phyloP scores from a whole-genome alignment of 495 filamentous ascomycete genomes.

The Xylaria nigripes region DNA sequence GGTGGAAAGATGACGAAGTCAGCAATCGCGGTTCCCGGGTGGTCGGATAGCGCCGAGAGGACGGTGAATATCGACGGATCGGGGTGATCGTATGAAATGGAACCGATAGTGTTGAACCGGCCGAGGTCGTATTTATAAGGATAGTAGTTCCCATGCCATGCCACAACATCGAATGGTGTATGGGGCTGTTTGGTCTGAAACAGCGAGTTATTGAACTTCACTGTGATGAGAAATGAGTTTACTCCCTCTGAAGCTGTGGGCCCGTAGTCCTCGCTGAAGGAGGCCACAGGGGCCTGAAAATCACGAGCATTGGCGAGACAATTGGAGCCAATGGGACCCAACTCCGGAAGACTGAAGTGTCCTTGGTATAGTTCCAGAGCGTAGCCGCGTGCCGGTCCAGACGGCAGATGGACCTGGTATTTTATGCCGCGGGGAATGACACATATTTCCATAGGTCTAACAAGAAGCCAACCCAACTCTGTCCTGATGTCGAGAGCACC shows the following conservation, averaged over 20 bases:
- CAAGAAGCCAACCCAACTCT: conserved; percentile 71
- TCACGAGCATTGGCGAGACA: conserved; percentile 81
- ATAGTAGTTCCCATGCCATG: conserved; percentile 73
- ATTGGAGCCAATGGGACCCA: conserved; percentile 84
- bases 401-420: conserved; percentile 60
- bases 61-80: conserved; percentile 79
- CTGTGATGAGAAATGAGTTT: conserved; percentile 52
- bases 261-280: conserved; percentile 55
- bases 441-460: conserved; percentile 81
- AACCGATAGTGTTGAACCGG: conserved; percentile 70
- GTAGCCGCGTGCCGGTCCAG: conserved; percentile 67
- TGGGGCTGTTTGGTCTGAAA: conserved; percentile 64
- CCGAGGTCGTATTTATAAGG: conserved; percentile 81
- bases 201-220: conserved; percentile 73
- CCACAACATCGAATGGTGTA: conserved; percentile 73
- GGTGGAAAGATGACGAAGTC: conserved; percentile 84
- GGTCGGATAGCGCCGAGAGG: conserved; percentile 53
- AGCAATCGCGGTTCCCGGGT: conserved; percentile 62
- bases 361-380: conserved; percentile 81
- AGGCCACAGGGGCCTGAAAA: conserved; percentile 76
- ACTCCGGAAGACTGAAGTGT: conserved; percentile 76
- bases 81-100: conserved; percentile 68
- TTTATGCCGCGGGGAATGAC: conserved; percentile 80
- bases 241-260: conserved; percentile 30
- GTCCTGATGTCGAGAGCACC: conserved; percentile 80